Conservation (phyloP, 768 basidiomycete species). For the Auriculariales sp. region DNA sequence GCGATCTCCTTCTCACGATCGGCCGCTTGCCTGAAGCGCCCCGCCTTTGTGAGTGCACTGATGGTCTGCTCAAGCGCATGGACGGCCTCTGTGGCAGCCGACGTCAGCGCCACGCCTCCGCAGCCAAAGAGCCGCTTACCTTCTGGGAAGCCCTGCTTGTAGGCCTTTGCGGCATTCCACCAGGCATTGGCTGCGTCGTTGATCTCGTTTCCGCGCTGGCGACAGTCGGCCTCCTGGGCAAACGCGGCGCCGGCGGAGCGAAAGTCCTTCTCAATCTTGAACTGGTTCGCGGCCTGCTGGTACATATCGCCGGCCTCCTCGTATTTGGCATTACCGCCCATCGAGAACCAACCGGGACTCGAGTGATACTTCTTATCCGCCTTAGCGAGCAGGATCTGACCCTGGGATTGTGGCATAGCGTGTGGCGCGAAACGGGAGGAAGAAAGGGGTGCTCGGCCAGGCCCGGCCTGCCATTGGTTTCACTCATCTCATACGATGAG, state of each 20-base stretch:
- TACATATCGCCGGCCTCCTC: slow-evolving; percentile 96
- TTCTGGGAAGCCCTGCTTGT: slow-evolving; percentile 73
- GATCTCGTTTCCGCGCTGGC: slow-evolving; percentile 71
- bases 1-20: slow-evolving; percentile 97
- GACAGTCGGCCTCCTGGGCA: slow-evolving; percentile 86
- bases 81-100: slow-evolving; percentile 55
- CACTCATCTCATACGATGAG: no score
- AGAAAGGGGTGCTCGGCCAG: background rate
- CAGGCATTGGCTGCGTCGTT: slow-evolving; percentile 97
- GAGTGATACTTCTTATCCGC: slow-evolving; percentile 88
- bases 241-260: slow-evolving; percentile 88
- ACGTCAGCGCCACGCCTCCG: background rate
- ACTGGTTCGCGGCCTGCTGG: slow-evolving; percentile 86
- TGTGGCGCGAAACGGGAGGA: slow-evolving; percentile 16
- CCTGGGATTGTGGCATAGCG: slow-evolving; percentile 69
- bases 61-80: slow-evolving; percentile 78
- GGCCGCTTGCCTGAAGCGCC: slow-evolving; percentile 93
- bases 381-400: slow-evolving; percentile 61
- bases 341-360: slow-evolving; percentile 26
- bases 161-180: slow-evolving; percentile 97
- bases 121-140: slow-evolving; percentile 34
- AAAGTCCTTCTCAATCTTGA: slow-evolving; percentile 85
- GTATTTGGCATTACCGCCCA: slow-evolving; percentile 57
- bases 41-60: slow-evolving; percentile 61
- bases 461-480: background rate